Evolutionary conservation across 2,329 filamentous ascomycete species (phyloP).

Genomic region (Arthrinium puccinioides): DNA sequence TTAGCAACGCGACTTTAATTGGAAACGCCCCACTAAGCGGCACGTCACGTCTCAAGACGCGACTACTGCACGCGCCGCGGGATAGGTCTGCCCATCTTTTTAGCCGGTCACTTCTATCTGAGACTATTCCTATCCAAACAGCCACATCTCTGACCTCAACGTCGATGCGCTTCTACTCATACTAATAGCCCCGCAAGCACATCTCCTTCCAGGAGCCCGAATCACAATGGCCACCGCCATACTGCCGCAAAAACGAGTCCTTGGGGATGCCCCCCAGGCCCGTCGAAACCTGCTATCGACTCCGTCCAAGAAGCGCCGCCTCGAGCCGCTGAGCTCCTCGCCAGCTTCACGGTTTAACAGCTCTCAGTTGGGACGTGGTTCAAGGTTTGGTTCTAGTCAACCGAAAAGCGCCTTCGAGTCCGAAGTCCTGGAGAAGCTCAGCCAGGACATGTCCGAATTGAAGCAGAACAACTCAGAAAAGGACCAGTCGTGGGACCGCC

Average conservation of each 20-base stretch:
- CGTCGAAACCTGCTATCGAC: conserved; percentile 55
- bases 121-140: neutral
- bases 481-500: conserved; percentile 82
- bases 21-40: too few species aligned
- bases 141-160: neutral
- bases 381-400: conserved; percentile 64
- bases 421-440: conserved; percentile 91
- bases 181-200: neutral
- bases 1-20: too few species aligned
- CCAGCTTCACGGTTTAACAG: conserved; percentile 52
- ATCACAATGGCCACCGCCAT: conserved; percentile 39
- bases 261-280: conserved; percentile 60
- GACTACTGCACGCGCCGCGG: too few species aligned
- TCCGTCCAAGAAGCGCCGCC: conserved; percentile 65
- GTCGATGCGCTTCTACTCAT: conserved; percentile 1
- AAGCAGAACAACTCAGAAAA: conserved; percentile 85
- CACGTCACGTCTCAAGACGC: too few species aligned
- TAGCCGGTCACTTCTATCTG: too few species aligned
- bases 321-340: conserved; percentile 55
- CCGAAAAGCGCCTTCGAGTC: conserved; percentile 88
- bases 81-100: too few species aligned
- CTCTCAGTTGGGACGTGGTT: conserved; percentile 54
- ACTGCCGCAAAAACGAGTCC: conserved; percentile 64
- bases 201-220: conserved; percentile 4
- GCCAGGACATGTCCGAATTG: conserved; percentile 80